Evolutionary conservation across 2,329 filamentous ascomycete genomes (phyloP).

Genomic region (Fusarium sp.): DNA sequence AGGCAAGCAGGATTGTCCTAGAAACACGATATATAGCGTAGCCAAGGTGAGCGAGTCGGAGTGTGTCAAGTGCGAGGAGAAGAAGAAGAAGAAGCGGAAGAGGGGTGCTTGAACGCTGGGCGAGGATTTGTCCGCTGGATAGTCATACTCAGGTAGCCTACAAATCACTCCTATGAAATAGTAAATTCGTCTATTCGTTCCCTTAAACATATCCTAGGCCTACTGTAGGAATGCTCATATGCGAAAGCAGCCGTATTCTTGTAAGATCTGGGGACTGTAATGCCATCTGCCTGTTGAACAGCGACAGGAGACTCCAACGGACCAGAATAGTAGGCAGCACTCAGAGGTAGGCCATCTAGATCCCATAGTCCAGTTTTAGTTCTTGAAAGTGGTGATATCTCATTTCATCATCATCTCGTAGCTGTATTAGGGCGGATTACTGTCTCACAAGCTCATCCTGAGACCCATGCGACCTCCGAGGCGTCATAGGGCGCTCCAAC

Average conservation of each 20-base stretch:
- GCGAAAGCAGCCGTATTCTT: background rate
- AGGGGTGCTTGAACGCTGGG: background rate
- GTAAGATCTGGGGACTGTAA: background rate
- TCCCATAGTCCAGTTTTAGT: background rate
- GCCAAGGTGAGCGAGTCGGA: background rate
- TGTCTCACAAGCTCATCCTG: background rate
- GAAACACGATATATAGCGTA: background rate
- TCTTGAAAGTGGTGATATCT: background rate
- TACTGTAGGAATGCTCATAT: background rate
- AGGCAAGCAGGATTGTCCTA: background rate
- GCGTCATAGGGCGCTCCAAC: background rate
- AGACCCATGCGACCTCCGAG: background rate
- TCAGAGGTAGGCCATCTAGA: background rate
- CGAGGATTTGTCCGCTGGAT: too few species aligned
- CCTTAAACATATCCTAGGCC: background rate
- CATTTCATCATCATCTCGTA: background rate
- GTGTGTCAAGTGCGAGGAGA: background rate
- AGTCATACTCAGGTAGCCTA: too few species aligned
- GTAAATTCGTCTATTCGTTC: background rate
- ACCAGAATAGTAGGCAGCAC: background rate
- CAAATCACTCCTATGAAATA: background rate
- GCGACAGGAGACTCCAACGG: background rate
- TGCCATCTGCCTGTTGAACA: background rate
- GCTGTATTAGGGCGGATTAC: background rate
- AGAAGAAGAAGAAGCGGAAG: background rate